Percentiles rank a stretch among this genome's conserved stretches.
These are phyloP conservation scores for Hyaloscypha bicolor DNA, from an alignment of 495 filamentous ascomycete genomes.

Conservation along the genomic window DNA sequence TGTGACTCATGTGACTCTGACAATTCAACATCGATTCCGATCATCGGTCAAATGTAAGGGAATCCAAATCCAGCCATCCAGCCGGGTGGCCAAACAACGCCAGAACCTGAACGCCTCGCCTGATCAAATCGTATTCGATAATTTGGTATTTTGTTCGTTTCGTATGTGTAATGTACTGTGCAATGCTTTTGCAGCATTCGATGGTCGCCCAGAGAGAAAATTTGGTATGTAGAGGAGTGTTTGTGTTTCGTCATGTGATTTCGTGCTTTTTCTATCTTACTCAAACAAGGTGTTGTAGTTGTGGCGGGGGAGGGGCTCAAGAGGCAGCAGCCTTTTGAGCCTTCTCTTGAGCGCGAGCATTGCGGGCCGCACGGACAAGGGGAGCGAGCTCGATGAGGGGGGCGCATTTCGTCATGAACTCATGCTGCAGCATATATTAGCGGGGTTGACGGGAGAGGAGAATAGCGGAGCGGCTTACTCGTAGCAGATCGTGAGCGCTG, in stretches of 20 bases:
- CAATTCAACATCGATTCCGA: neutral
- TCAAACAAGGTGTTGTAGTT: neutral
- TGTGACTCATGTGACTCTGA: neutral
- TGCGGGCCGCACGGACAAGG: conserved; percentile 82
- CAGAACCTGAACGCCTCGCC: neutral
- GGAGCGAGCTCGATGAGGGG: conserved; percentile 66
- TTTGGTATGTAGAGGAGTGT: neutral
- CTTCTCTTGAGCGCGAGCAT: conserved; percentile 83
- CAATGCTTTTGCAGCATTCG: neutral
- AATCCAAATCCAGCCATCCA: neutral
- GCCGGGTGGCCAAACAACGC: neutral
- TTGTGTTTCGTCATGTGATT: neutral
- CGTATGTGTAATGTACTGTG: neutral
- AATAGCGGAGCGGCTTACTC: conserved; percentile 56
- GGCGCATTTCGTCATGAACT: conserved; percentile 85
- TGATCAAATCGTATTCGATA: neutral
- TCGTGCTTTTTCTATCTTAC: neutral
- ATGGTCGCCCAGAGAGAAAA: neutral
- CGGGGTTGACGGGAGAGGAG: neutral
- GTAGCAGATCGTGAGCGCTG: conserved; percentile 87
- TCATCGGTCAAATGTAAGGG: neutral
- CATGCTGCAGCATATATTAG: conserved; percentile 64
- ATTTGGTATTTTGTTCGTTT: neutral
- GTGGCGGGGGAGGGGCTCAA: neutral
- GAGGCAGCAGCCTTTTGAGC: conserved; percentile 43